These are phyloP conservation scores for Artemisia annua DNA, from an alignment of 129 eudicot genomes.

Conservation along the genomic window DNA sequence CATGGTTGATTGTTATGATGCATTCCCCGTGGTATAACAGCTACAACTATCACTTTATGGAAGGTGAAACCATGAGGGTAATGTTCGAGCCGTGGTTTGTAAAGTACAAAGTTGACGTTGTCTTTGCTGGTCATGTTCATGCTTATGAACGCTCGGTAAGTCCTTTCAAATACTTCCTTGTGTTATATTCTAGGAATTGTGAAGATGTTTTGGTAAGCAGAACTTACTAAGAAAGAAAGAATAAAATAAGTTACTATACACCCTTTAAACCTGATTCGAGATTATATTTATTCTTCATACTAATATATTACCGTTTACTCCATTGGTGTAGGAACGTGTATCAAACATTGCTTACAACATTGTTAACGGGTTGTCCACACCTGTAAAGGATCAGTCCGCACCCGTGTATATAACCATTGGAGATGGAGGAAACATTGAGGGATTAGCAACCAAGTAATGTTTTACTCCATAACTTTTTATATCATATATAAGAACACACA, in stretches of 20 bases:
- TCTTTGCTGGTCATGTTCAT: slow-evolving; percentile 93
- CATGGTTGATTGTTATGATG: slow-evolving; percentile 84
- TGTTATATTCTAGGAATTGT: no score
- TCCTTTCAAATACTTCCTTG: background rate
- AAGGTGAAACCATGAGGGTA: slow-evolving; percentile 92
- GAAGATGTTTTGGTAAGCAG: no score
- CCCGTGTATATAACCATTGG: slow-evolving; percentile 92
- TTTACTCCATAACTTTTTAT: background rate
- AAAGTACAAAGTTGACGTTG: slow-evolving; percentile 77
- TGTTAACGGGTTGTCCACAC: slow-evolving; percentile 68
- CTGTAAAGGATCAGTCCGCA: slow-evolving; percentile 67
- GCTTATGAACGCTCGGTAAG: slow-evolving; percentile 84
- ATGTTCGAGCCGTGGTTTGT: slow-evolving; percentile 85
- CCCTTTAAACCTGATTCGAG: no score
- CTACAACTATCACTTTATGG: slow-evolving; percentile 82
- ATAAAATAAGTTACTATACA: no score
- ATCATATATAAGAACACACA: background rate
- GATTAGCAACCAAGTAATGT: slow-evolving; percentile 76
- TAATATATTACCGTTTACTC: background rate
- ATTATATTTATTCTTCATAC: background rate
- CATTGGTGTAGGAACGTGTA: slow-evolving; percentile 59
- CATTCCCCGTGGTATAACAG: slow-evolving; percentile 91
- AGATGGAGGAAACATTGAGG: slow-evolving; percentile 90
- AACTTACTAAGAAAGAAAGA: no score
- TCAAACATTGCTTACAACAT: slow-evolving; percentile 78